These are phyloP conservation scores for Euphorbia pulcherrima DNA, from an alignment of 345 rosid genomes.

Conservation along the genomic window DNA sequence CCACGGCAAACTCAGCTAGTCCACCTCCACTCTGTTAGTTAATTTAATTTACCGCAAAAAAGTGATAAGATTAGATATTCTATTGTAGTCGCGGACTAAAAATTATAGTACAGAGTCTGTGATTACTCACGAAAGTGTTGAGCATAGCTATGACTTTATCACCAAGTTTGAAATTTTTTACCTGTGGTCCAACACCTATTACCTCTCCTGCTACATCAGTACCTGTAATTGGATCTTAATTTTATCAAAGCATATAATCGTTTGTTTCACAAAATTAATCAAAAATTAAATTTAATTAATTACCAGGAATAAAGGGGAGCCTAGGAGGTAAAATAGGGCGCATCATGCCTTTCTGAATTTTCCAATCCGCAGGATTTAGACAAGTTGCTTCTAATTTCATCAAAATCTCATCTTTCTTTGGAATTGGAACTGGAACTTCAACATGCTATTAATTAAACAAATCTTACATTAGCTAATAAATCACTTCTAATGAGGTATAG, in stretches of 20 bases:
- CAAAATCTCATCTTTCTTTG: slow-evolving; percentile 51
- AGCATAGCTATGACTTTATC: slow-evolving; percentile 74
- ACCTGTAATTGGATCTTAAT: too few species aligned
- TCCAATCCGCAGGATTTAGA: slow-evolving; percentile 69
- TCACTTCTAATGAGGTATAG: not conserved
- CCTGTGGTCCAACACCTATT: slow-evolving; percentile 56
- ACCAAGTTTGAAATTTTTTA: slow-evolving; percentile 56
- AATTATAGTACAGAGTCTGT: too few species aligned
- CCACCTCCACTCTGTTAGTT: slow-evolving; percentile 24
- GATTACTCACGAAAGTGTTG: slow-evolving; percentile 36
- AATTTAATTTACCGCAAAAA: not conserved
- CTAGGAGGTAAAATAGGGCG: slow-evolving; percentile 59
- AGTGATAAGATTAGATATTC: too few species aligned
- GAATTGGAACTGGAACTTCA: slow-evolving; percentile 46
- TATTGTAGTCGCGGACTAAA: too few species aligned
- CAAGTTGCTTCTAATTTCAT: slow-evolving; percentile 53
- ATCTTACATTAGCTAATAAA: not conserved
- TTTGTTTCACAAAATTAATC: not conserved
- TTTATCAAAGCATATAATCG: not conserved
- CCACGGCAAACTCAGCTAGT: slow-evolving; percentile 23
- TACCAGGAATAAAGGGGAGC: slow-evolving; percentile 75
- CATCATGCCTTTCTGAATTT: slow-evolving; percentile 59
- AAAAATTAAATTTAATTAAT: slow-evolving; percentile 16
- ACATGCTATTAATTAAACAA: slow-evolving; percentile 44
- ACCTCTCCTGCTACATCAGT: slow-evolving; percentile 82